Conservation (phyloP, 805 yeast species). For the Candida pseudoglaebosa region DNA sequence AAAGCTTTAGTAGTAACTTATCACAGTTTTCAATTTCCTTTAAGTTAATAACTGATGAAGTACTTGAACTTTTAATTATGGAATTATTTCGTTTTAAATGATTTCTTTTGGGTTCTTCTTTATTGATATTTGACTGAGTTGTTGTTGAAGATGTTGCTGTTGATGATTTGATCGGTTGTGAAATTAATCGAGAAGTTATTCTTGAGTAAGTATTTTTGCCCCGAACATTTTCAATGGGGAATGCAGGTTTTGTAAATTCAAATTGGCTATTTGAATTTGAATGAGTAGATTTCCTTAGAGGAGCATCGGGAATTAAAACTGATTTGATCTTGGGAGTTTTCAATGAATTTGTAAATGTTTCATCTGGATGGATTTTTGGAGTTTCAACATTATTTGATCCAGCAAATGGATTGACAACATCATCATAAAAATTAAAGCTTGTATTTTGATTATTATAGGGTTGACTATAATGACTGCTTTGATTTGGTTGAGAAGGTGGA, state of each 20-base stretch:
- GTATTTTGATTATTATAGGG: too few species aligned
- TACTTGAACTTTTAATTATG: slow-evolving; percentile 12
- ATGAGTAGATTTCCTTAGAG: slow-evolving; percentile 25
- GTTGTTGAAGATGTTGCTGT: not conserved
- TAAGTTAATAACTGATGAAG: slow-evolving; percentile 9
- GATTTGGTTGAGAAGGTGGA: not conserved
- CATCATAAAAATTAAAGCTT: slow-evolving; percentile 2
- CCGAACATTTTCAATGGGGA: slow-evolving; percentile 22
- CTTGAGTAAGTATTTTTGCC: slow-evolving; percentile 37
- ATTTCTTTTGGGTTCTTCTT: slow-evolving; percentile 6
- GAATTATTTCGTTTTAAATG: slow-evolving; percentile 21
- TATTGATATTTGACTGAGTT: slow-evolving; percentile 3
- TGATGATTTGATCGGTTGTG: slow-evolving; percentile 29
- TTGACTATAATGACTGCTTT: not conserved
- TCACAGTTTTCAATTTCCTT: slow-evolving; percentile 32
- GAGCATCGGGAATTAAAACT: slow-evolving; percentile 32
- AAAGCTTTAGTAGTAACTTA: slow-evolving; percentile 43
- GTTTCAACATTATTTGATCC: slow-evolving; percentile 6
- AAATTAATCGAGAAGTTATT: slow-evolving; percentile 45
- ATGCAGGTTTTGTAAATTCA: slow-evolving; percentile 30
- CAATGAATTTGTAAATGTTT: slow-evolving; percentile 19
- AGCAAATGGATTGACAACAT: slow-evolving; percentile 23
- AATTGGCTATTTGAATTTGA: slow-evolving; percentile 16
- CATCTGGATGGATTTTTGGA: slow-evolving; percentile 20
- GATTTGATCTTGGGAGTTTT: slow-evolving; percentile 28